Base-by-base conservation (phyloP, 305 asterid genomes). In the Fraxinus latifolia region DNA sequence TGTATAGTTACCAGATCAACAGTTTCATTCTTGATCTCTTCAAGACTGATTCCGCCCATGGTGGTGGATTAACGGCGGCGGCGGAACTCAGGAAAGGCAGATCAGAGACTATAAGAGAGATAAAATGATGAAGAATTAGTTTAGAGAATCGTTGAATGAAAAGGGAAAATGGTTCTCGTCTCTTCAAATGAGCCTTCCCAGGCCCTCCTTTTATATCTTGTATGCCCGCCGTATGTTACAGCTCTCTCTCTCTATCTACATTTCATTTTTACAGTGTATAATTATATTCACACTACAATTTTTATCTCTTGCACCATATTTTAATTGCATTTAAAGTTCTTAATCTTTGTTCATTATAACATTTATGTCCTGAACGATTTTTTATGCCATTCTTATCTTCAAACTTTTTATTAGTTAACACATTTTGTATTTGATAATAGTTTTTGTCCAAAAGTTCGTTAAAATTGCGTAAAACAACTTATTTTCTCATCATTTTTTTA, bases 1-100 rank as follows among this genome's bases (percentile, higher is more conserved):
- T 71, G 76, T 4, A 1, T 0, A 47, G 11, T 83, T 86, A 89
- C 92, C 90, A 89, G 86, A 86, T 89, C 90, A 80, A 89, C 90
- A 79, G 89, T 37, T 79, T 89, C 92, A 84, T 89, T 87, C 68
- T 84, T 89, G 37, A 89, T 86, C 80, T 80, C 80, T 78, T 89
- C 90, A 76, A 89, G 92, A 67, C 86, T 83, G 78, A 89, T 58
- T 17, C 75, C 80, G 42, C 77, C 82, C 89, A 89, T 88, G 80
- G 79, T 79, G 55, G 79, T 74, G 76, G 80, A 25, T 21, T 70
- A 78, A 50, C 80, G 29, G 36, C 78, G 6, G 55, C 27, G 19
- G 55, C n/a, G 5, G 27, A 32, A 34, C 53, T 50, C 33, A 23
- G 15, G 42, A 42, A 5, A 37, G 19, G 36, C 33, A 15, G 37